Evolutionary conservation across 2,329 filamentous ascomycete species (phyloP).

Genomic region (Paracorniculantispora psalliotae): DNA sequence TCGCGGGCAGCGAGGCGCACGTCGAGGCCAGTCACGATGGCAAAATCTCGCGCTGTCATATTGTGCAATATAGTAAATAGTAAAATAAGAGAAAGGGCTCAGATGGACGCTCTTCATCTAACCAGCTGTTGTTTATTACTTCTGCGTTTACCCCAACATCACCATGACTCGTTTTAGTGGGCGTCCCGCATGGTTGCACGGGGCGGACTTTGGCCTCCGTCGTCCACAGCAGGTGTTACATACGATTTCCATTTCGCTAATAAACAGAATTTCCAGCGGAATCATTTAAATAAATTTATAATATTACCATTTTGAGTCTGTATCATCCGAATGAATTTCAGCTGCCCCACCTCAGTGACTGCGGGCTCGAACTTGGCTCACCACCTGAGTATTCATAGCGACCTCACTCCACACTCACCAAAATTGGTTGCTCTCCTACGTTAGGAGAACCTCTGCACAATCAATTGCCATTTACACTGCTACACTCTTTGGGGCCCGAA

Average conservation of each 20-base stretch:
- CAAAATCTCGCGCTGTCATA: not conserved
- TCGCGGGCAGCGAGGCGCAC: conserved; percentile 40
- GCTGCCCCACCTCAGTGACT: no score
- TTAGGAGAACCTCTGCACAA: no score
- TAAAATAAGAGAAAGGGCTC: not conserved
- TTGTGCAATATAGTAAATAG: not conserved
- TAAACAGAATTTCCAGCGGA: not conserved
- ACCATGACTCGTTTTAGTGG: not conserved
- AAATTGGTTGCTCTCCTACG: no score
- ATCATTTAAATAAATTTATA: not conserved
- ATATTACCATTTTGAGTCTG: conserved; percentile 6
- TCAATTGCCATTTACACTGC: no score
- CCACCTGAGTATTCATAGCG: no score
- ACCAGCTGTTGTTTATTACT: not conserved
- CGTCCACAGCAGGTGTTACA: no score
- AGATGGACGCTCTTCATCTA: not conserved
- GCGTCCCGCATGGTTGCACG: not conserved
- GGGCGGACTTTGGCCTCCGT: conserved; percentile 6
- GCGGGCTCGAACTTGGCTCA: no score
- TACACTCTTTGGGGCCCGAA: conserved; percentile 23
- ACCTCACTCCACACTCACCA: no score
- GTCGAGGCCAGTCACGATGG: conserved; percentile 26
- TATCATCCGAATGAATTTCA: not conserved
- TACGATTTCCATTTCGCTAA: no score
- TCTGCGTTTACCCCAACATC: not conserved